Conservation (phyloP, 1,284 basidiomycete genomes). For the Anthracocystis setariae region DNA sequence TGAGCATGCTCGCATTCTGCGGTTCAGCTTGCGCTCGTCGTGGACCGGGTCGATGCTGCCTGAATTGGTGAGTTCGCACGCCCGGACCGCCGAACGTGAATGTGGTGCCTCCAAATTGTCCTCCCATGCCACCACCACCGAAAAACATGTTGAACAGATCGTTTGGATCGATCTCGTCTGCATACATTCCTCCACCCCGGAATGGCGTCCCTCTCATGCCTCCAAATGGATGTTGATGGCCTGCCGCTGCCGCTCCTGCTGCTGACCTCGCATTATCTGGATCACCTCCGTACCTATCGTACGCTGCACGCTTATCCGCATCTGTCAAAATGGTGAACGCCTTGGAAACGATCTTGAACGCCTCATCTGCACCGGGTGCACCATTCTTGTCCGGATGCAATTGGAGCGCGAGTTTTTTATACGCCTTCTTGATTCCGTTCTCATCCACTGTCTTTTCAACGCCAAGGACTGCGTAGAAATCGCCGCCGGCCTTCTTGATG, state of each 20-base stretch:
- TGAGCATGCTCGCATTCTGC: slow-evolving; percentile 76
- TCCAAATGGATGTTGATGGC: slow-evolving; percentile 26
- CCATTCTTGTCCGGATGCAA: slow-evolving; percentile 98
- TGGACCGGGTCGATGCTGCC: slow-evolving; percentile 37
- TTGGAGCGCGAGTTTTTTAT: slow-evolving; percentile 93
- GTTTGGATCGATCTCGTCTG: slow-evolving; percentile 90
- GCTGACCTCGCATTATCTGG: slow-evolving; percentile 83
- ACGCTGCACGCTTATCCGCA: slow-evolving; percentile 87
- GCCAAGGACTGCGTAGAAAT: slow-evolving; percentile 92
- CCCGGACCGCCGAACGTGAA: slow-evolving; percentile 65
- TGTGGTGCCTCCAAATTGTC: slow-evolving; percentile 51
- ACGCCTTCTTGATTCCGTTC: slow-evolving; percentile 85
- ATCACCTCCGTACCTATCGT: slow-evolving; percentile 84
- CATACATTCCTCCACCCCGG: slow-evolving; percentile 44
- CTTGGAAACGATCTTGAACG: slow-evolving; percentile 98
- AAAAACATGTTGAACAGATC: slow-evolving; percentile 99
- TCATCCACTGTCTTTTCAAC: slow-evolving; percentile 87
- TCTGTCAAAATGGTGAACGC: slow-evolving; percentile 96
- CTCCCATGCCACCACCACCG: slow-evolving; percentile 74
- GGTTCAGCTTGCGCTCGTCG: slow-evolving; percentile 68
- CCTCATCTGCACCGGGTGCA: slow-evolving; percentile 97
- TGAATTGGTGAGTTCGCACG: slow-evolving; percentile 54
- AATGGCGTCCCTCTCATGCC: slow-evolving; percentile 41
- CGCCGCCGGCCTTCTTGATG: slow-evolving; percentile 81
- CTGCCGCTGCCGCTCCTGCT: slow-evolving; percentile 69